Evolutionary conservation across 257 asterid genomes (phyloP).

Genomic region (Asclepias syriaca): DNA sequence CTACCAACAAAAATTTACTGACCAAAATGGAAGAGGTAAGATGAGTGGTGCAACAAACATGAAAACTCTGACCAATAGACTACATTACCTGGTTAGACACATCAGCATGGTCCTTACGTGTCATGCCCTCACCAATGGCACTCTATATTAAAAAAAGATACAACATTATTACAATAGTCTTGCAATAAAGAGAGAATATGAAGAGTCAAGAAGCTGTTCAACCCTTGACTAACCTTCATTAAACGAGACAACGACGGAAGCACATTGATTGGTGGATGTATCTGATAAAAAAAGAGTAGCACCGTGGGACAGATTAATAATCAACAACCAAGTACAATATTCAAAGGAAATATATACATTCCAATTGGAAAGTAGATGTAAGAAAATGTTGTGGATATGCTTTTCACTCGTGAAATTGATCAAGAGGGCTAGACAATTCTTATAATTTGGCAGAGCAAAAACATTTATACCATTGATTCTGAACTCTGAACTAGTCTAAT

Average conservation of each 20-base stretch:
- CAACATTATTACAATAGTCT: background rate
- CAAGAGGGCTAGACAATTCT: background rate
- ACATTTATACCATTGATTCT: background rate
- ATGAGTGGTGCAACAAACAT: background rate
- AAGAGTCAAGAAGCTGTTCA: background rate
- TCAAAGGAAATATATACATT: too few relatives aligned
- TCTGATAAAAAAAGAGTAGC: constrained; percentile 39
- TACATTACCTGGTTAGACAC: constrained; percentile 83
- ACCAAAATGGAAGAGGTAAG: background rate
- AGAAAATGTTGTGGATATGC: background rate
- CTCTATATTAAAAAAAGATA: constrained; percentile 40
- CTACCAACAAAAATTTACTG: background rate
- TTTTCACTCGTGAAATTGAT: background rate
- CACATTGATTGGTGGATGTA: constrained; percentile 94
- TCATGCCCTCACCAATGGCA: constrained; percentile 99
- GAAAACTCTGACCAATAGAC: background rate
- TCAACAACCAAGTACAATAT: background rate
- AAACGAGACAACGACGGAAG: constrained; percentile 96
- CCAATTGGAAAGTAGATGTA: background rate
- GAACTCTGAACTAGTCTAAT: background rate
- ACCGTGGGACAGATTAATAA: background rate
- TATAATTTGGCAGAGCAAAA: background rate
- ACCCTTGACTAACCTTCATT: constrained; percentile 66
- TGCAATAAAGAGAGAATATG: background rate
- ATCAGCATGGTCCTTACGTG: constrained; percentile 92